Evolutionary conservation across 1,139 yeast genomes (phyloP).

Genomic region (Yamadazyma diddensiae): DNA sequence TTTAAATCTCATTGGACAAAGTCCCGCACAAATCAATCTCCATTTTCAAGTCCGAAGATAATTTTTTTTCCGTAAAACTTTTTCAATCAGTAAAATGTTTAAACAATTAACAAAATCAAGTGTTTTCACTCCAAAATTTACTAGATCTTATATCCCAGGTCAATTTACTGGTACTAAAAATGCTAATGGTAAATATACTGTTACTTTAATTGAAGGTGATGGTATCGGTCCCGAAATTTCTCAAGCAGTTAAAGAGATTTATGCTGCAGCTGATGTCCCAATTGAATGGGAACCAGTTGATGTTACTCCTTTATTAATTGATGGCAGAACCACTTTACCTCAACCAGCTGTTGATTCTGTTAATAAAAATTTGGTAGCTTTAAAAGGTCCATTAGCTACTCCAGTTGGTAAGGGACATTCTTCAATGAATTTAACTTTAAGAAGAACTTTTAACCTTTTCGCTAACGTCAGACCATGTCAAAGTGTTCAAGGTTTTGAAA

Average conservation of each 20-base stretch:
- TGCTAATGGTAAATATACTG: slow-evolving; percentile 74
- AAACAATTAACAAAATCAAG: slow-evolving; percentile 39
- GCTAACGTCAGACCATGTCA: slow-evolving; percentile 98
- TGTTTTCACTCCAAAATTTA: slow-evolving; percentile 35
- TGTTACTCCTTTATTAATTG: slow-evolving; percentile 87
- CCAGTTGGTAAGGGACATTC: slow-evolving; percentile 99
- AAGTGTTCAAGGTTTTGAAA: slow-evolving; percentile 88
- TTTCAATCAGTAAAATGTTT: slow-evolving; percentile 28
- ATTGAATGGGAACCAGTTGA: slow-evolving; percentile 97
- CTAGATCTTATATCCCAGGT: slow-evolving; percentile 49
- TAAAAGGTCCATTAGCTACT: slow-evolving; percentile 97
- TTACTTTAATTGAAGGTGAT: slow-evolving; percentile 96
- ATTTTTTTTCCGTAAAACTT: slow-evolving; percentile 3
- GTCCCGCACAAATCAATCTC: slow-evolving; percentile 3
- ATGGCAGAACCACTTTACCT: slow-evolving; percentile 94
- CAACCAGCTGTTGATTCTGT: slow-evolving; percentile 89
- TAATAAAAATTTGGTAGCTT: slow-evolving; percentile 88
- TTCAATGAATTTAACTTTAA: slow-evolving; percentile 92
- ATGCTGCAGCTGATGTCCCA: slow-evolving; percentile 91
- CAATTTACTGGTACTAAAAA: slow-evolving; percentile 48
- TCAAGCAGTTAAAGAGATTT: slow-evolving; percentile 86
- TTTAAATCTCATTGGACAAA: slow-evolving; percentile 6
- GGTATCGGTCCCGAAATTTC: slow-evolving; percentile 98
- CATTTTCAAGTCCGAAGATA: slow-evolving; percentile 6
- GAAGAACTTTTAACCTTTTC: slow-evolving; percentile 93